These are phyloP conservation scores for Alternaria tenuissima DNA, from an alignment of 2,329 filamentous ascomycete genomes.

Conservation along the genomic window DNA sequence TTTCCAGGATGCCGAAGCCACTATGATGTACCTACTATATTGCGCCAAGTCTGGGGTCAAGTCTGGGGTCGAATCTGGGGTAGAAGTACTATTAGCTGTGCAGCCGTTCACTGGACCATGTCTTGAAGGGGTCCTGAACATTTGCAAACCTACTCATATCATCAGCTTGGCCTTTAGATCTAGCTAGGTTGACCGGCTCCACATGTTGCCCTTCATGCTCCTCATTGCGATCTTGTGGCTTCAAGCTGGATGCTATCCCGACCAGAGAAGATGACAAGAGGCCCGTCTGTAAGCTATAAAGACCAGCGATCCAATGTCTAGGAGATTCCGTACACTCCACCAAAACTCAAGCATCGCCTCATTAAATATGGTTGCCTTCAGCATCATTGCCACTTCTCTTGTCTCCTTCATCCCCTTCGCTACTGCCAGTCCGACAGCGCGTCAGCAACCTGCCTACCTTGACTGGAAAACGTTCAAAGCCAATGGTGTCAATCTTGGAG, in stretches of 20 bases:
- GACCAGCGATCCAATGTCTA: neutral
- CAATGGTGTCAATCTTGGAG: slow-evolving; percentile 40
- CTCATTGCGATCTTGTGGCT: too few relatives aligned
- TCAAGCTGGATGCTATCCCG: neutral
- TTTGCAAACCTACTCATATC: neutral
- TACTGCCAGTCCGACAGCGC: neutral
- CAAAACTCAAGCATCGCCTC: neutral
- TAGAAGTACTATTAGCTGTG: neutral
- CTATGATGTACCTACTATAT: neutral
- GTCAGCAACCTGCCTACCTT: neutral
- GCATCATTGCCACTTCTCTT: neutral
- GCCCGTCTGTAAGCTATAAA: neutral
- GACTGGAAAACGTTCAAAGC: slow-evolving; percentile 30
- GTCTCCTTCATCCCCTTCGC: neutral
- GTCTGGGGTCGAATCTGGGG: neutral
- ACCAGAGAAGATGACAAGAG: neutral
- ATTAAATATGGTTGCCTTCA: neutral
- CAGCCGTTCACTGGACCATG: neutral
- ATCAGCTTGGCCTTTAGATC: neutral
- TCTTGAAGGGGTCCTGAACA: neutral
- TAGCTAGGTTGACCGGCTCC: neutral
- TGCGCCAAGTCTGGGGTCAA: neutral
- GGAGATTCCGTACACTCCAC: neutral
- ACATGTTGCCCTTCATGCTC: neutral
- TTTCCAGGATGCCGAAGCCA: neutral